phyloP scores from a whole-genome alignment of 352 stramenopile genomes.

The Phytophthora brassicae region DNA sequence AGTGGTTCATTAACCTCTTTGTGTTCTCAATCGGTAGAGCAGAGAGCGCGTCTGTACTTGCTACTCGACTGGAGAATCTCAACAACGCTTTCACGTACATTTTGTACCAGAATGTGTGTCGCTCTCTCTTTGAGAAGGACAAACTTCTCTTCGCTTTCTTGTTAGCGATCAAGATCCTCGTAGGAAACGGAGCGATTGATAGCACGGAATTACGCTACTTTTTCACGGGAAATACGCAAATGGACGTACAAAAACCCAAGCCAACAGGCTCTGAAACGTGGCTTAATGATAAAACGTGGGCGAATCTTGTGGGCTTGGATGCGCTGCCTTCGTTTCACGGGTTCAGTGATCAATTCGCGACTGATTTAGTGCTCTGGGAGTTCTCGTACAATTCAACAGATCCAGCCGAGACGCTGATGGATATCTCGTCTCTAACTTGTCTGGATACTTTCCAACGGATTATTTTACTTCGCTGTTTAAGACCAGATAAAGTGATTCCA shows the following conservation, averaged over 20 bases:
- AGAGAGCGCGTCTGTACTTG: slow-evolving; percentile 71
- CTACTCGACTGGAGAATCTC: slow-evolving; percentile 84
- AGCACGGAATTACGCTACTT: slow-evolving; percentile 87
- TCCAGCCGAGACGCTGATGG: slow-evolving; percentile 65
- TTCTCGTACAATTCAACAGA: slow-evolving; percentile 86
- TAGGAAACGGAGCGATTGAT: slow-evolving; percentile 77
- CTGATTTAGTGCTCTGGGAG: slow-evolving; percentile 65
- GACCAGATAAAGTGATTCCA: slow-evolving; percentile 92
- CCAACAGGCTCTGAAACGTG: slow-evolving; percentile 59
- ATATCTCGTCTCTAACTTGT: slow-evolving; percentile 46
- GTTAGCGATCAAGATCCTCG: slow-evolving; percentile 92
- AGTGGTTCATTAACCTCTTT: slow-evolving; percentile 97
- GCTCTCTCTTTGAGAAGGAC: slow-evolving; percentile 96
- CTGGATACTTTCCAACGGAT: slow-evolving; percentile 91
- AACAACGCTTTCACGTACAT: slow-evolving; percentile 95
- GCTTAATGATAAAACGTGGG: slow-evolving; percentile 91
- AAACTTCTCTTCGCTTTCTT: slow-evolving; percentile 96
- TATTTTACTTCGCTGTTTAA: slow-evolving; percentile 89
- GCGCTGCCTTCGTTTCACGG: slow-evolving; percentile 49
- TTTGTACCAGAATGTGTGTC: slow-evolving; percentile 95
- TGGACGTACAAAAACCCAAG: slow-evolving; percentile 85
- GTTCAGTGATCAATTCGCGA: slow-evolving; percentile 57
- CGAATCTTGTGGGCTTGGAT: slow-evolving; percentile 80
- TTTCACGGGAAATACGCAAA: slow-evolving; percentile 91
- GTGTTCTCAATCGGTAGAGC: slow-evolving; percentile 89